A percentile compares a stretch with the other conserved stretches of the same genome.
Evolutionary conservation across 2,329 filamentous ascomycete species (phyloP).

Genomic region (Beauveria varroae): DNA sequence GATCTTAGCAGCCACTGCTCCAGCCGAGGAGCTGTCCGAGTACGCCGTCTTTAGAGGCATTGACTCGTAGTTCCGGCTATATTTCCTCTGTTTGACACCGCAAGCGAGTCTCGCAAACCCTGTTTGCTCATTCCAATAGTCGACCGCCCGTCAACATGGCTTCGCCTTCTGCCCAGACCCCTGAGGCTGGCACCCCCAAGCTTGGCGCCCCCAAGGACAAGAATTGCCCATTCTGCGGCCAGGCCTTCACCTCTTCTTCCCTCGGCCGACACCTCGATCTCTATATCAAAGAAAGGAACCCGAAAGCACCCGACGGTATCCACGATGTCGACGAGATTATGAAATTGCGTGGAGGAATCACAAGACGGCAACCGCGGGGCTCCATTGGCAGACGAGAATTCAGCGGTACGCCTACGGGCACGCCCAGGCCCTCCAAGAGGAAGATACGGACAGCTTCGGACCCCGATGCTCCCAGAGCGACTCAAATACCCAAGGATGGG

Average conservation of each 20-base stretch:
- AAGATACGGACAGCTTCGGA: slow-evolving; percentile 34
- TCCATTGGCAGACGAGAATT: slow-evolving; percentile 49
- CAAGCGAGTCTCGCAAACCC: not conserved
- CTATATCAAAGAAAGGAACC: slow-evolving; percentile 90
- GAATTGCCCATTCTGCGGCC: slow-evolving; percentile 78
- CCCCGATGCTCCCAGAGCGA: slow-evolving; percentile 27
- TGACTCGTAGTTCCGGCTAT: slow-evolving; percentile 5
- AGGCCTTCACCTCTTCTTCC: slow-evolving; percentile 88
- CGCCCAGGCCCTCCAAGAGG: slow-evolving; percentile 34
- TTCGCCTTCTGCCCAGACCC: slow-evolving; percentile 24
- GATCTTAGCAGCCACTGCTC: slow-evolving; percentile 17
- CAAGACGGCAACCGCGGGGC: slow-evolving; percentile 70
- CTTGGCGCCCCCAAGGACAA: slow-evolving; percentile 66
- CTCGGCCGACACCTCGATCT: slow-evolving; percentile 89
- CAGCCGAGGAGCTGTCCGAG: slow-evolving; percentile 14
- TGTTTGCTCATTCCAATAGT: slow-evolving; percentile 7
- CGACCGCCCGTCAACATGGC: slow-evolving; percentile 21
- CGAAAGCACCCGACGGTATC: slow-evolving; percentile 75
- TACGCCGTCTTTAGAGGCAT: slow-evolving; percentile 6
- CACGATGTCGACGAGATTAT: slow-evolving; percentile 87
- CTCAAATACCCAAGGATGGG: slow-evolving; percentile 34
- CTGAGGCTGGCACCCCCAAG: slow-evolving; percentile 33
- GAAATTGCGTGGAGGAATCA: slow-evolving; percentile 77
- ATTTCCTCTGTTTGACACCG: not conserved
- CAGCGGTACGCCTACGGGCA: slow-evolving; percentile 49